Evolutionary conservation across 495 filamentous ascomycete genomes (phyloP).

Genomic region (Cudoniella acicularis): DNA sequence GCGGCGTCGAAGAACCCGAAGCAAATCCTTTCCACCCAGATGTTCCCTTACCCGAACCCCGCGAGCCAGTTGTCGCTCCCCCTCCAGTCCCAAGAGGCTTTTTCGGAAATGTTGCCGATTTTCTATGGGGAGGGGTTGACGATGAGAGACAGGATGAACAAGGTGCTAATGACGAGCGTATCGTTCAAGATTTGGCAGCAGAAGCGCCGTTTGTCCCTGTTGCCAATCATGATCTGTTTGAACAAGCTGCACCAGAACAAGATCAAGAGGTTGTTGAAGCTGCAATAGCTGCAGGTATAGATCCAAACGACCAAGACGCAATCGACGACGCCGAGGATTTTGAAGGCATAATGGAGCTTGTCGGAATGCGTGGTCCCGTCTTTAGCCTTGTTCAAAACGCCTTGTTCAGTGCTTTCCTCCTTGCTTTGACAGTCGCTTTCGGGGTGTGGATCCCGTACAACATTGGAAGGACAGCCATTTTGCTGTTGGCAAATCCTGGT

Average conservation of each 20-base stretch:
- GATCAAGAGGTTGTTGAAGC: conserved; percentile 26
- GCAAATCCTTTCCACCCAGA: conserved; percentile 14
- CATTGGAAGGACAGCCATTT: conserved; percentile 76
- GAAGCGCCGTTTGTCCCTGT: conserved; percentile 64
- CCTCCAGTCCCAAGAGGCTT: conserved; percentile 18
- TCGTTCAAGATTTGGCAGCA: conserved; percentile 51
- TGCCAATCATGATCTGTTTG: conserved; percentile 27
- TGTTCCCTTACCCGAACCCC: conserved; percentile 9
- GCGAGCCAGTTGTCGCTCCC: conserved; percentile 7
- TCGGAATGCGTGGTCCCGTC: conserved; percentile 93
- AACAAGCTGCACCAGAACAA: conserved; percentile 29
- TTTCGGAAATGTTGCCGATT: conserved; percentile 37
- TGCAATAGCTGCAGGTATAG: conserved; percentile 30
- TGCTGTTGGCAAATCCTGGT: conserved; percentile 74
- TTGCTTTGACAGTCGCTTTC: conserved; percentile 76
- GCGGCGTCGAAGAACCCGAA: conserved; percentile 8
- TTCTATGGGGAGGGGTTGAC: conserved; percentile 61
- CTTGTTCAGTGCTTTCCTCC: conserved; percentile 86
- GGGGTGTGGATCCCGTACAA: conserved; percentile 92
- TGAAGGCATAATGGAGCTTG: conserved; percentile 94
- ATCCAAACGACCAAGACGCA: conserved; percentile 55
- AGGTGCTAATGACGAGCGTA: conserved; percentile 51
- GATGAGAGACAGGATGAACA: conserved; percentile 33
- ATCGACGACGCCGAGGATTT: conserved; percentile 91
- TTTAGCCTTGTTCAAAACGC: conserved; percentile 89